These are phyloP conservation scores for Trichoderma brevicompactum DNA, from an alignment of 2,329 filamentous ascomycete species.

Conservation along the genomic window DNA sequence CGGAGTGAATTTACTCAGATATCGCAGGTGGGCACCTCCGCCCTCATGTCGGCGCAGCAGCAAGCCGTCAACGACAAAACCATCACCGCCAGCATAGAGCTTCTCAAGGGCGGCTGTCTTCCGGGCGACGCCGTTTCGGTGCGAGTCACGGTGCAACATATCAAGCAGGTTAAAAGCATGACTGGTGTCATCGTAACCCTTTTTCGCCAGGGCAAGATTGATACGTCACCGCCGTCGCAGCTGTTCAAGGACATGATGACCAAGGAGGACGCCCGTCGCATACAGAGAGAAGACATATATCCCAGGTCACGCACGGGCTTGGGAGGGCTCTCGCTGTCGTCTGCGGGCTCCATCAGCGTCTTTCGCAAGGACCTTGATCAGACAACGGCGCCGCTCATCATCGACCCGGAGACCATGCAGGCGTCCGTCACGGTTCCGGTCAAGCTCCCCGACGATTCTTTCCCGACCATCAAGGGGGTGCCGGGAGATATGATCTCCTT, in stretches of 20 bases:
- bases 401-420: conserved; percentile 78
- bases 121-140: conserved; percentile 83
- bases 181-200: conserved; percentile 92
- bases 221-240: conserved; percentile 66
- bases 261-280: conserved; percentile 67
- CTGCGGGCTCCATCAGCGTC: conserved; percentile 84
- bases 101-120: conserved; percentile 80
- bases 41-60: conserved; percentile 44
- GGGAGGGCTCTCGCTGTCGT: conserved; percentile 83
- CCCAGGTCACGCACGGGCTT: conserved; percentile 86
- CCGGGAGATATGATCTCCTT: conserved; percentile 95
- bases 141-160: conserved; percentile 82
- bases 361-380: conserved; percentile 95
- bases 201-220: conserved; percentile 88
- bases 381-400: conserved; percentile 82
- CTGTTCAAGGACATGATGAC: conserved; percentile 57
- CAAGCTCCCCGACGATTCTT: conserved; percentile 84
- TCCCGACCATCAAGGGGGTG: conserved; percentile 87
- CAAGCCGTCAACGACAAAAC: conserved; percentile 67
- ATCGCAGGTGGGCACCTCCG: conserved; percentile 39
- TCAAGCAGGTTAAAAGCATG: conserved; percentile 85
- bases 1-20: conserved; percentile 50
- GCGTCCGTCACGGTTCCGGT: conserved; percentile 82
- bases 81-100: conserved; percentile 84
- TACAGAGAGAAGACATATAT: conserved; percentile 81